Evolutionary conservation across 176 grass and related monocot genomes (phyloP).

Genomic region (Oryza coarctata): DNA sequence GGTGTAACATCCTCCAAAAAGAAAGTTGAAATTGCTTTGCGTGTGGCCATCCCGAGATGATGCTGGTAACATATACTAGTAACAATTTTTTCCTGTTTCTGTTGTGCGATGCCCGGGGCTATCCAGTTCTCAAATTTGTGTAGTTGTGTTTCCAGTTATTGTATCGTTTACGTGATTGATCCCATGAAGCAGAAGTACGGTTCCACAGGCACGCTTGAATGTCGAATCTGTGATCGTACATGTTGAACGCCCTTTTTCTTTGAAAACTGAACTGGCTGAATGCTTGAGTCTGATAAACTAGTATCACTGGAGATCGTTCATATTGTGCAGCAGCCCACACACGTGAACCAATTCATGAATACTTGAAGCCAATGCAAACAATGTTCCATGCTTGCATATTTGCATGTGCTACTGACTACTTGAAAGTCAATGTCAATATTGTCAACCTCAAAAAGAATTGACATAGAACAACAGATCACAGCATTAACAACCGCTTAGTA

Average conservation of each 20-base stretch:
- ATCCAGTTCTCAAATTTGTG: too few relatives aligned
- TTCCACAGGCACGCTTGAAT: neutral
- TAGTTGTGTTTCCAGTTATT: too few relatives aligned
- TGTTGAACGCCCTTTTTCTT: neutral
- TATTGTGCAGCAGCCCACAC: neutral
- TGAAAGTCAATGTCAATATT: neutral
- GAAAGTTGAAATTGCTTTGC: neutral
- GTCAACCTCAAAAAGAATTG: neutral
- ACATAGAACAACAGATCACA: neutral
- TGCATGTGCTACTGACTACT: neutral
- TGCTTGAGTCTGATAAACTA: neutral
- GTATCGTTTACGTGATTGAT: too few relatives aligned
- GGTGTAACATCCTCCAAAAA: neutral
- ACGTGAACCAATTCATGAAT: neutral
- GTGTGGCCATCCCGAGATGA: neutral
- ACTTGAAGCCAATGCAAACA: neutral
- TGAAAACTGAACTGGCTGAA: neutral
- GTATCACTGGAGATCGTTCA: neutral
- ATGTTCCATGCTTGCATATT: neutral
- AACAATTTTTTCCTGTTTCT: neutral
- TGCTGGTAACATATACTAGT: neutral
- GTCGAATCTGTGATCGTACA: neutral
- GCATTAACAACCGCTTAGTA: slow-evolving; percentile 44
- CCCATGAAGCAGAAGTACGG: too few relatives aligned
- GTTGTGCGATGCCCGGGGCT: too few relatives aligned